Percentiles rank a stretch among this genome's conserved stretches.
phyloP scores from a whole-genome alignment of 2,329 filamentous ascomycete genomes.

The Fusarium nelsonii region DNA sequence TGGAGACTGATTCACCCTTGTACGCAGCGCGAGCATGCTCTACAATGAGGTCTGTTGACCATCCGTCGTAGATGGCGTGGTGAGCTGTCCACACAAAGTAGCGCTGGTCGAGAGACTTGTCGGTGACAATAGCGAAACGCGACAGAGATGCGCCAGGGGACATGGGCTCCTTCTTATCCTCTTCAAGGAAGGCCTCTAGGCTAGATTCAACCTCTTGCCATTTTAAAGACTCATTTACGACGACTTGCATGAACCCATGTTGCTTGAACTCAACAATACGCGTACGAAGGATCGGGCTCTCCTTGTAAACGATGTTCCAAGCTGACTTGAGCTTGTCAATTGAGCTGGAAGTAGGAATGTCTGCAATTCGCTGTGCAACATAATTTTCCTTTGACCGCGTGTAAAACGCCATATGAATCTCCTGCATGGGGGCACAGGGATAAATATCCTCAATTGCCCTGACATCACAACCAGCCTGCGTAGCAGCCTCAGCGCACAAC shows the following conservation, averaged over 20 bases:
- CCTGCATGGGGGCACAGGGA: conserved; percentile 66
- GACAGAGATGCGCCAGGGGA: conserved; percentile 58
- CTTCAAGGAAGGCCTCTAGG: conserved; percentile 55
- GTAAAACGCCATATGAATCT: conserved; percentile 65
- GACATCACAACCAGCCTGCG: conserved; percentile 48
- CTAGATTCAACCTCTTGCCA: conserved; percentile 50
- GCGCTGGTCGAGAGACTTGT: conserved; percentile 46
- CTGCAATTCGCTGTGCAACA: conserved; percentile 61
- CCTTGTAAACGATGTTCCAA: conserved; percentile 55
- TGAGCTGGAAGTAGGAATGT: conserved; percentile 52
- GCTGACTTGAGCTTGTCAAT: conserved; percentile 55
- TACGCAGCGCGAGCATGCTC: conserved; percentile 43
- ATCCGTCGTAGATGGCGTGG: conserved; percentile 52
- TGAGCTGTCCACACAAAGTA: conserved; percentile 51
- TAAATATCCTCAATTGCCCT: conserved; percentile 62
- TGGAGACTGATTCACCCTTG: conserved; percentile 31
- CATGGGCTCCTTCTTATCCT: conserved; percentile 56
- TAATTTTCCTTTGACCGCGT: conserved; percentile 63
- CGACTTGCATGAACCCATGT: conserved; percentile 59
- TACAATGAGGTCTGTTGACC: conserved; percentile 46
- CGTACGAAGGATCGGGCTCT: conserved; percentile 59
- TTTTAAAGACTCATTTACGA: conserved; percentile 55
- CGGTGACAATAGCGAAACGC: conserved; percentile 56
- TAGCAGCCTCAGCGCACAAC: conserved; percentile 50
- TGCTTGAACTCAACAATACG: conserved; percentile 60